Percentiles rank a stretch among this genome's conserved stretches.
Conservation (phyloP, 2,329 filamentous ascomycete genomes). For the Pseudopithomyces maydicus region DNA sequence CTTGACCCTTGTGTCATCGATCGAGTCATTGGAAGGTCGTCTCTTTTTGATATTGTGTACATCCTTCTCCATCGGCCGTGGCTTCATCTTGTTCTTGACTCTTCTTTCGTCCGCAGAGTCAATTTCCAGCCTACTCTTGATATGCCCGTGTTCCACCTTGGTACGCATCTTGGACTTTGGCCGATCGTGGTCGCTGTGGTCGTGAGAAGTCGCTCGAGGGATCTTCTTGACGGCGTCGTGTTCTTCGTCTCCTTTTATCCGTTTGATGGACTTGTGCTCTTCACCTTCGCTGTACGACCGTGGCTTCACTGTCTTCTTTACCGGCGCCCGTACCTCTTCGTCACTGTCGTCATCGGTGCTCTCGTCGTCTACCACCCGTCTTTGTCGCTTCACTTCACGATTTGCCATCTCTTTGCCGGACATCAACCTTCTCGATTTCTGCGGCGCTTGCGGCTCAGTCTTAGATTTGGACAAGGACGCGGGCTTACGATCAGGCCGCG, state of each 20-base stretch:
- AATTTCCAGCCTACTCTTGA: slow-evolving; percentile 39
- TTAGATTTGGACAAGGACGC: slow-evolving; percentile 26
- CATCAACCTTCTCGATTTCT: slow-evolving; percentile 42
- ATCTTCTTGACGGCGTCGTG: slow-evolving; percentile 32
- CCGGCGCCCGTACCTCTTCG: slow-evolving; percentile 43
- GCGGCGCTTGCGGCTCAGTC: slow-evolving; percentile 24
- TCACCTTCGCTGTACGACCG: slow-evolving; percentile 43
- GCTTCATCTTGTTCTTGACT: slow-evolving; percentile 38
- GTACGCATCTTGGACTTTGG: slow-evolving; percentile 34
- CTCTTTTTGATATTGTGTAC: slow-evolving; percentile 37
- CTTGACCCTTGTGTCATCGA: slow-evolving; percentile 36
- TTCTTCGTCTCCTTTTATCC: slow-evolving; percentile 36
- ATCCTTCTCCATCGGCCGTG: slow-evolving; percentile 31
- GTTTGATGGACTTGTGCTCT: slow-evolving; percentile 40
- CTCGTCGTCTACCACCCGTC: slow-evolving; percentile 41
- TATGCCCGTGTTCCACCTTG: slow-evolving; percentile 28
- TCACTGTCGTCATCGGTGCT: slow-evolving; percentile 43
- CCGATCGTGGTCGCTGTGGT: slow-evolving; percentile 35
- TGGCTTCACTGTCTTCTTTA: slow-evolving; percentile 35
- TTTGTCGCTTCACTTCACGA: slow-evolving; percentile 37
- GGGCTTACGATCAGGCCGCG: slow-evolving; percentile 35
- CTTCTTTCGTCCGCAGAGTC: slow-evolving; percentile 44
- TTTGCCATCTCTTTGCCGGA: slow-evolving; percentile 44
- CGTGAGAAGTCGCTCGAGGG: slow-evolving; percentile 30
- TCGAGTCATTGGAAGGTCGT: slow-evolving; percentile 36